Base-by-base conservation (phyloP, 352 stramenopile genomes). In the Thraustochytrium sp. region DNA sequence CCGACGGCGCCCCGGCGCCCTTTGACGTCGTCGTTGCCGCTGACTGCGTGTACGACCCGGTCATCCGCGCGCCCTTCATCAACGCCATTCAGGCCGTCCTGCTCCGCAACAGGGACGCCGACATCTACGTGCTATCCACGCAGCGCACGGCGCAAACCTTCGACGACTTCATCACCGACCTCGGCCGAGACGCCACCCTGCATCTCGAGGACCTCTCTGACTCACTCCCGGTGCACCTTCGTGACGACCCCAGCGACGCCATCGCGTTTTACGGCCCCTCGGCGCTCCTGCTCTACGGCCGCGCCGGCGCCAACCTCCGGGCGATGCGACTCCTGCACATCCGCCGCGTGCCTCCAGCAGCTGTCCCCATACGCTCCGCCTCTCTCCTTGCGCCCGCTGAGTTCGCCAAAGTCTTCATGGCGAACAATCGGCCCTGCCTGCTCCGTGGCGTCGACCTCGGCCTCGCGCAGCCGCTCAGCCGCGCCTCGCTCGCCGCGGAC, bases 21-120 rank as follows among this genome's bases (percentile, higher is more conserved):
- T 49, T 72, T 44, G 68, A 80, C 34, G 13, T 46, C 8, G 13
- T 80, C 11, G 3, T 80, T 23, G 53, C 53, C 21, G 68, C 46
- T 29, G 68, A 80, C 51, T 80, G 68, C 4, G 51, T 80, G 5
- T 80, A 80, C 51, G 68, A 46, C 18, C 68, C 68, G 29, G 68
- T 21, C 18, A n/a, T 80, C 23, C 18, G 76, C 5, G 21, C n/a
- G 13, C 37, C 23, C 9, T 53, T 80, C 18, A 9, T 80, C 31
- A 31, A 64, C 16, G 44, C 40, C 8, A 23, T 80, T 0, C 23
- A 8, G 8, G 53, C 53, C 16, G 11, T 68, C 68, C 63, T 54
- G 18, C 36, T 23, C 23, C 38, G 29, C 11, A 40, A 9, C 44
- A 21, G 36, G 62, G 4, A 68, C 8, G 11, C 26, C n/a, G 48